A percentile compares a stretch with the other conserved stretches of the same genome.
phyloP scores from a whole-genome alignment of 331 rosid species.

The Malus hybrid region DNA sequence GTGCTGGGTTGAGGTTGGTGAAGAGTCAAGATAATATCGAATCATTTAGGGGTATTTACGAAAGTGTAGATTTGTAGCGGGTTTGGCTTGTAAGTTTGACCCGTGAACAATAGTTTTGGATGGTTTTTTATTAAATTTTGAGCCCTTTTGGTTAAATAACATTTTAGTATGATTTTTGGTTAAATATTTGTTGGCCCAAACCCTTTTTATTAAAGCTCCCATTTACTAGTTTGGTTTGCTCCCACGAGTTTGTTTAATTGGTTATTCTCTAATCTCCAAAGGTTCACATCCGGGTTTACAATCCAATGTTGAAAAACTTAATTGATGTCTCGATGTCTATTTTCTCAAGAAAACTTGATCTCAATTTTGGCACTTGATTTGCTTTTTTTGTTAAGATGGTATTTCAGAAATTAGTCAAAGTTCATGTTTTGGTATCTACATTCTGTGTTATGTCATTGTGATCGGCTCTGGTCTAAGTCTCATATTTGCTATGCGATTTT shows the following conservation, averaged over 20 bases:
- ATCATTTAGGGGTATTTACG: too few species aligned
- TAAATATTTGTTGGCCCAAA: too few species aligned
- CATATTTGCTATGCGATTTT: background rate
- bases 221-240: background rate
- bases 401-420: background rate
- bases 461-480: background rate
- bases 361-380: background rate
- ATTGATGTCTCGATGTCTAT: background rate
- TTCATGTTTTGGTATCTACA: background rate
- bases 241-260: background rate
- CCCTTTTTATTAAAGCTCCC: too few species aligned
- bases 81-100: too few species aligned
- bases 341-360: background rate
- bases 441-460: background rate
- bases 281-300: background rate
- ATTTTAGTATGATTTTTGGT: too few species aligned
- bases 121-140: too few species aligned
- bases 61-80: too few species aligned
- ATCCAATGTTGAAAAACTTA: background rate
- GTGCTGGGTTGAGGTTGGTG: too few species aligned
- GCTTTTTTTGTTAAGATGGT: background rate
- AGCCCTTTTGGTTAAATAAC: too few species aligned
- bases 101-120: too few species aligned
- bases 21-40: too few species aligned
- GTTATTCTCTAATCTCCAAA: background rate